phyloP scores from a whole-genome alignment of 208 protist species.

The Angomonas ambiguus region DNA sequence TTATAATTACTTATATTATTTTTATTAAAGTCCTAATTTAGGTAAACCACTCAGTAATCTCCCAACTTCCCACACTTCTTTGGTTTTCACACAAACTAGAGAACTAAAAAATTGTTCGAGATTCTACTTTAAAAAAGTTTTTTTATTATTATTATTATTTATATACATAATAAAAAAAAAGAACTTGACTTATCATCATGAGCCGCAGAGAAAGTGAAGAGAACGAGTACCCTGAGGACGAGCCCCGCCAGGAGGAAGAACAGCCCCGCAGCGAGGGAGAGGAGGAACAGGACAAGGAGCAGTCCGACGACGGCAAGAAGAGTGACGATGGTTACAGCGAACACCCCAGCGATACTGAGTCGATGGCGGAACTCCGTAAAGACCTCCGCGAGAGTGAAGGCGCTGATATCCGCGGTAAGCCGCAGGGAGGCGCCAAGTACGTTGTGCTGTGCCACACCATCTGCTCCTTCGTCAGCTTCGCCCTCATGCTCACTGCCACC shows the following conservation, averaged over 20 bases:
- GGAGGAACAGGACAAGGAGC: conserved; percentile 7
- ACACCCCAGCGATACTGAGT: conserved; percentile 9
- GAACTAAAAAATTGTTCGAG: no score
- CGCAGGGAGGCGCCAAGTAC: conserved; percentile 17
- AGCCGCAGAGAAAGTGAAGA: not conserved
- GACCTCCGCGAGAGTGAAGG: conserved; percentile 6
- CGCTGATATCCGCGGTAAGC: conserved; percentile 30
- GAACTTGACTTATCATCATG: not conserved
- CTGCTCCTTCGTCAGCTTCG: conserved; percentile 36
- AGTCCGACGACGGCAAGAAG: conserved; percentile 12
- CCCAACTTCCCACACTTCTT: not conserved
- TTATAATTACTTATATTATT: not conserved
- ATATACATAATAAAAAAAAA: conserved; percentile 11
- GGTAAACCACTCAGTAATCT: not conserved
- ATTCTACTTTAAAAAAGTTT: not conserved
- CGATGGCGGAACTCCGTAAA: conserved; percentile 11
- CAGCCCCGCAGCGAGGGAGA: not conserved
- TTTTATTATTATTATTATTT: no score
- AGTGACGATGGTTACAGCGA: not conserved
- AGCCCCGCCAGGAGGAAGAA: conserved; percentile 12
- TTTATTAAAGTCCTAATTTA: not conserved
- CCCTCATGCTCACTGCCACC: conserved; percentile 34
- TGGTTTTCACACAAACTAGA: conserved; percentile 14
- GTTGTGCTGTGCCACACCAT: conserved; percentile 29
- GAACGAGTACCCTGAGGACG: not conserved